A percentile compares a stretch with the other conserved stretches of the same genome.
These are phyloP conservation scores for Geosmithia putterillii DNA, from an alignment of 2,329 filamentous ascomycete genomes.

Conservation along the genomic window DNA sequence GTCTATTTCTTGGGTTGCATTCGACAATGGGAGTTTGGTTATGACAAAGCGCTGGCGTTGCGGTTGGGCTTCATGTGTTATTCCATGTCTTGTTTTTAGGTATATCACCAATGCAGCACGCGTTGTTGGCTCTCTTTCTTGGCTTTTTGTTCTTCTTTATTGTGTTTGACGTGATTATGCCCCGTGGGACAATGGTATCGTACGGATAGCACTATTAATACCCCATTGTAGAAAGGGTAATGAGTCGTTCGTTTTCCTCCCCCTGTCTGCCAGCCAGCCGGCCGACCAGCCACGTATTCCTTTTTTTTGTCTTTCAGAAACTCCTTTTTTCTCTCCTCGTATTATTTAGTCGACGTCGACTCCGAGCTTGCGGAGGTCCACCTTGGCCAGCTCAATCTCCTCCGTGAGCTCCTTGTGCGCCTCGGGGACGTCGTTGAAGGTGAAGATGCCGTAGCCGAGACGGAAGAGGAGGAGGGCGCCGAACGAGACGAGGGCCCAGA, in stretches of 20 bases:
- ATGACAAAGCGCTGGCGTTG: not conserved
- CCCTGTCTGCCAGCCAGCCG: no score
- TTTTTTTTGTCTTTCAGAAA: not conserved
- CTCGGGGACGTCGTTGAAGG: conserved; percentile 90
- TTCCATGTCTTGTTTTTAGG: not conserved
- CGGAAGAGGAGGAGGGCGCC: conserved; percentile 86
- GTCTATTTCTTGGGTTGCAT: not conserved
- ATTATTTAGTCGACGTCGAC: conserved; percentile 59
- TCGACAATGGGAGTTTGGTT: not conserved
- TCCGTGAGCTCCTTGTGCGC: conserved; percentile 81
- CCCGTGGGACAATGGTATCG: no score
- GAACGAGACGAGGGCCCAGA: conserved; percentile 85
- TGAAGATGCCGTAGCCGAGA: conserved; percentile 84
- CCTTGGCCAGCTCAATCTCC: conserved; percentile 69
- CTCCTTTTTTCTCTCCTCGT: no score
- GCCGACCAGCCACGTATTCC: no score
- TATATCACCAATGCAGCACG: not conserved
- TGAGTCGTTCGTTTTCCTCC: no score
- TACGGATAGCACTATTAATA: no score
- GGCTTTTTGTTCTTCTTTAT: no score
- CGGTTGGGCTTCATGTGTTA: no score
- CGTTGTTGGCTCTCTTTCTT: no score
- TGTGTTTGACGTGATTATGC: no score
- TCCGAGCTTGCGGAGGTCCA: conserved; percentile 59
- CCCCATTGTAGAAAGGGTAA: no score